These are phyloP conservation scores for Sarocladium strictum DNA, from an alignment of 2,329 filamentous ascomycete genomes.

Conservation along the genomic window DNA sequence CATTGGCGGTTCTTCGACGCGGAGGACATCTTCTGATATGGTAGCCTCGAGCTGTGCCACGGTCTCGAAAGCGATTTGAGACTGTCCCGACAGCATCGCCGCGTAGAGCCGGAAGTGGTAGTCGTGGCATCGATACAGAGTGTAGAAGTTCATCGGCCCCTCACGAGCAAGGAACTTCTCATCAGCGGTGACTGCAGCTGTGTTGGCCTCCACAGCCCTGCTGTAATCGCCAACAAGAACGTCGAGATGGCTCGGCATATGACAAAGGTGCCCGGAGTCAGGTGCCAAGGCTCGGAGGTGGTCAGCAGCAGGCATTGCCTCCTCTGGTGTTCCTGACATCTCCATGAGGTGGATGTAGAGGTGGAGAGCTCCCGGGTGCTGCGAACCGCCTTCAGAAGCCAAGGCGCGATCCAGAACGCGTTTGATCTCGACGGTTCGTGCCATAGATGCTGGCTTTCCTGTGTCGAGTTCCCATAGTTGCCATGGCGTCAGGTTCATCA, in stretches of 20 bases:
- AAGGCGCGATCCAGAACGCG: conserved; percentile 41
- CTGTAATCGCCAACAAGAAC: conserved; percentile 67
- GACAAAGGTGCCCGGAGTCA: conserved; percentile 63
- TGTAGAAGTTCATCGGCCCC: conserved; percentile 67
- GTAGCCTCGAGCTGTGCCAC: conserved; percentile 52
- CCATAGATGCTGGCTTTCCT: conserved; percentile 24
- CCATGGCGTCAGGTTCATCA: conserved; percentile 45
- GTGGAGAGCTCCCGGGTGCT: conserved; percentile 67
- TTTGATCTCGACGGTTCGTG: conserved; percentile 27
- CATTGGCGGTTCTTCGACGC: conserved; percentile 64
- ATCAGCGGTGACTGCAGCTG: conserved; percentile 60
- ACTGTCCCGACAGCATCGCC: conserved; percentile 71
- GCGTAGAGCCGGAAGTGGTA: conserved; percentile 72
- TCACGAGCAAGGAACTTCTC: conserved; percentile 55
- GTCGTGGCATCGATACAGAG: conserved; percentile 68
- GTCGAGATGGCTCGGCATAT: conserved; percentile 76
- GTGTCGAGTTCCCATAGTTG: conserved; percentile 35
- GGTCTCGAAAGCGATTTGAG: conserved; percentile 54
- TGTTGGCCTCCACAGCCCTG: conserved; percentile 60
- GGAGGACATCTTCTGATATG: conserved; percentile 57
- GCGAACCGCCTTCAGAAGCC: conserved; percentile 21
- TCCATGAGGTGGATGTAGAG: conserved; percentile 75
- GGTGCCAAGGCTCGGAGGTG: conserved; percentile 58
- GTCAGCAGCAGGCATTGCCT: conserved; percentile 55
- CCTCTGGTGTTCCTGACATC: conserved; percentile 63